phyloP scores from a whole-genome alignment of 176 grass and related monocot species.

The Miscanthus lutarioriparius region DNA sequence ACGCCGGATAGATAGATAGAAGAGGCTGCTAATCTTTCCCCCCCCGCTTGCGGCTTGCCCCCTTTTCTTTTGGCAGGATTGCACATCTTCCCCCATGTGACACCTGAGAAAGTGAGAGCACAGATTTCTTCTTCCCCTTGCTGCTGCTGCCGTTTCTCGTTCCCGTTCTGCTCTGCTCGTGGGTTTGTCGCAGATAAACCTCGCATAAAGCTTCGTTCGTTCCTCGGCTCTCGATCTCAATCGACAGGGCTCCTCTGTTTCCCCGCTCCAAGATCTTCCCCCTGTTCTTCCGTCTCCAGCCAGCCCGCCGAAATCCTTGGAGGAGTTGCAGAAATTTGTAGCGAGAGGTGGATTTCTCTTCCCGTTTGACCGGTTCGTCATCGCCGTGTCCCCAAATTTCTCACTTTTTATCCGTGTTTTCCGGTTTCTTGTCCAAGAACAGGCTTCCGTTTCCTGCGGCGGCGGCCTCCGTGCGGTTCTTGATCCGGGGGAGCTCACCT shows the following conservation, averaged over 20 bases:
- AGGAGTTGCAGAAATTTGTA: neutral
- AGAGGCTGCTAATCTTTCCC: slow-evolving; percentile 8
- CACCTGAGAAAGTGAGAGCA: slow-evolving; percentile 43
- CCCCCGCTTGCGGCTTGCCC: neutral
- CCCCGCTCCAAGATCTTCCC: slow-evolving; percentile 32
- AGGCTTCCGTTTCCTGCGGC: neutral
- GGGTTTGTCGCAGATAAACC: slow-evolving; percentile 48
- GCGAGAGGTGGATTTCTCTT: slow-evolving; percentile 24
- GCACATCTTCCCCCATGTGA: slow-evolving; percentile 42
- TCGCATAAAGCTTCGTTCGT: slow-evolving; percentile 51
- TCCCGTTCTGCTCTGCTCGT: neutral
- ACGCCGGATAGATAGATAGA: slow-evolving; percentile 39
- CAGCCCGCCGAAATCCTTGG: slow-evolving; percentile 23
- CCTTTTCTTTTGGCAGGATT: slow-evolving; percentile 32
- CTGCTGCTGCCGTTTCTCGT: neutral
- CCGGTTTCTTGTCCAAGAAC: slow-evolving; percentile 10
- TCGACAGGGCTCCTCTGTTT: neutral
- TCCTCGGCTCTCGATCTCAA: slow-evolving; percentile 2
- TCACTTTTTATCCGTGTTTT: slow-evolving; percentile 18
- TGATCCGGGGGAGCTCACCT: slow-evolving; percentile 27
- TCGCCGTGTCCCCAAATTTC: slow-evolving; percentile 6
- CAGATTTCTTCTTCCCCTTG: too few species aligned
- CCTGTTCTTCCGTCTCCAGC: slow-evolving; percentile 26
- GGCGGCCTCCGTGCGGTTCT: slow-evolving; percentile 18
- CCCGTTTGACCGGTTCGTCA: slow-evolving; percentile 39